Percentiles rank a stretch among this genome's conserved stretches.
These are phyloP conservation scores for Jaapia argillacea DNA, from an alignment of 768 basidiomycete species.

Conservation along the genomic window DNA sequence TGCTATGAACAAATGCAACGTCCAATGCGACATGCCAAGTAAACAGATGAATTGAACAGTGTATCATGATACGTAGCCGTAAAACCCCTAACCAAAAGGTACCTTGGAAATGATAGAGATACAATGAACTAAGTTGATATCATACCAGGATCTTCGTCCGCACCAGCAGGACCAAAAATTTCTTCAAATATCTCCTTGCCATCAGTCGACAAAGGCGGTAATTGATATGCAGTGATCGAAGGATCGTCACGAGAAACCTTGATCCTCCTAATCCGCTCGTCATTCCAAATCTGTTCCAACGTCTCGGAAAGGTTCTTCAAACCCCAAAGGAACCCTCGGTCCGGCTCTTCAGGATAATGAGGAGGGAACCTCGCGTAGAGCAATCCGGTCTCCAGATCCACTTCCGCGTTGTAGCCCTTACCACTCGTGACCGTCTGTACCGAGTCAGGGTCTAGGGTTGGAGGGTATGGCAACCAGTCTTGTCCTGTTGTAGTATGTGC, in stretches of 20 bases:
- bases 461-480: constrained; percentile 72
- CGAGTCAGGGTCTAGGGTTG: constrained; percentile 27
- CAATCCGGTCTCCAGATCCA: constrained; percentile 75
- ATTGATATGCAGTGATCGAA: constrained; percentile 31
- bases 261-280: constrained; percentile 64
- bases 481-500: constrained; percentile 95
- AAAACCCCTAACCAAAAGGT: no score
- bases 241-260: constrained; percentile 54
- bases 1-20: no score
- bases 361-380: constrained; percentile 93
- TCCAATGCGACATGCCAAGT: no score
- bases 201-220: constrained; percentile 56
- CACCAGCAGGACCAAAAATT: constrained; percentile 42
- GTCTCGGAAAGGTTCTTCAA: constrained; percentile 70
- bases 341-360: constrained; percentile 80
- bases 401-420: constrained; percentile 73
- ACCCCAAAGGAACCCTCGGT: constrained; percentile 91
- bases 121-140: constrained; percentile 62
- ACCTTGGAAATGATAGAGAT: no score
- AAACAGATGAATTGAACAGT: no score
- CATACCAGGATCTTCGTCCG: constrained; percentile 64
- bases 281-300: constrained; percentile 80
- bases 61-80: no score
- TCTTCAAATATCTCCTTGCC: constrained; percentile 76
- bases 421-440: constrained; percentile 39